phyloP scores from a whole-genome alignment of 1,284 basidiomycete genomes.

The Puccinia hordei region DNA sequence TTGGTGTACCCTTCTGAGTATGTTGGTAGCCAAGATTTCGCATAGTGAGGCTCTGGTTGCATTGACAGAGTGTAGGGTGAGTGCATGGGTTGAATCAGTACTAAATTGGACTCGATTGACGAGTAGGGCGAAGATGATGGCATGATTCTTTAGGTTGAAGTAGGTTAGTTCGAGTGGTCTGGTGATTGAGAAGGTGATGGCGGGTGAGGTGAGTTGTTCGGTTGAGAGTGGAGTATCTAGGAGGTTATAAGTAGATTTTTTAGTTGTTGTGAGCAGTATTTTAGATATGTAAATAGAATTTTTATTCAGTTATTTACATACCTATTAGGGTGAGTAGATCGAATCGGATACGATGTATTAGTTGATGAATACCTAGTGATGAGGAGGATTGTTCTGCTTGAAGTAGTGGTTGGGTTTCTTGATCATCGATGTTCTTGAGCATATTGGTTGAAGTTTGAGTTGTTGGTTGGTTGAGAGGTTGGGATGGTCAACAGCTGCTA shows the following conservation, averaged over 20 bases:
- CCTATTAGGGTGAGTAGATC: conserved; percentile 27
- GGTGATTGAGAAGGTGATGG: conserved; percentile 49
- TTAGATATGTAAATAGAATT: too few species aligned
- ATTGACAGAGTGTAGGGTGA: conserved; percentile 53
- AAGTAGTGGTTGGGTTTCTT: too few species aligned
- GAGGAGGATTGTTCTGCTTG: too few species aligned
- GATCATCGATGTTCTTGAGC: too few species aligned
- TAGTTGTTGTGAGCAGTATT: too few species aligned
- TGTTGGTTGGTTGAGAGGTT: too few species aligned
- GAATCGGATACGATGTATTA: conserved; percentile 25
- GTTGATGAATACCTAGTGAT: conserved; percentile 19
- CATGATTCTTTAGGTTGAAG: conserved; percentile 31
- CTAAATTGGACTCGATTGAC: conserved; percentile 49
- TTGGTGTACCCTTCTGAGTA: conserved; percentile 53
- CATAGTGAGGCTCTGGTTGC: conserved; percentile 56
- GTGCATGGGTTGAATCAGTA: conserved; percentile 46
- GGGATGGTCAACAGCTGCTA: too few species aligned
- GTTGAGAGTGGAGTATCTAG: conserved; percentile 48
- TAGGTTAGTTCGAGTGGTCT: conserved; percentile 44
- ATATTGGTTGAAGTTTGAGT: too few species aligned
- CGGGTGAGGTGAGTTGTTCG: conserved; percentile 43
- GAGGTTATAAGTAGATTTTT: too few species aligned
- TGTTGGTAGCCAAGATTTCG: conserved; percentile 56
- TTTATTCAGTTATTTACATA: background rate
- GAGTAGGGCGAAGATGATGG: conserved; percentile 44